A percentile compares a stretch with the other conserved stretches of the same genome.
Evolutionary conservation across 371 early-diverging fungal species (phyloP).

Genomic region (Mycotypha africana): DNA sequence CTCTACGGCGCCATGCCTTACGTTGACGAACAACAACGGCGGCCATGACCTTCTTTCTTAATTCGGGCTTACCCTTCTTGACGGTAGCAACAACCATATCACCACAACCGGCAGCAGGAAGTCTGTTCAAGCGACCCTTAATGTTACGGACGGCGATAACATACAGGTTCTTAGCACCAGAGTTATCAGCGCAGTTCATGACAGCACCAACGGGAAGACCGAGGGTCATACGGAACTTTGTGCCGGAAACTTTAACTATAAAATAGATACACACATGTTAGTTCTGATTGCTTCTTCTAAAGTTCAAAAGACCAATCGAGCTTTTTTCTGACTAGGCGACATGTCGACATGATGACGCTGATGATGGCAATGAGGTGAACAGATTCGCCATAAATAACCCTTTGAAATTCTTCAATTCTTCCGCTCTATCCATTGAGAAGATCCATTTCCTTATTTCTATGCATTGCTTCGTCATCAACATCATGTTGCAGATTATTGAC

Average conservation of each 20-base stretch:
- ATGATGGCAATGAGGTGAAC: background rate
- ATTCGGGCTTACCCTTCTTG: constrained; percentile 99
- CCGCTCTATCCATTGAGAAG: too few relatives aligned
- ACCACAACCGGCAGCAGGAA: constrained; percentile 99
- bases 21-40: constrained; percentile 99
- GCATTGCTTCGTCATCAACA: too few relatives aligned
- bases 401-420: background rate
- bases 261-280: too few relatives aligned
- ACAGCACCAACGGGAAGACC: constrained; percentile 99
- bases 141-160: constrained; percentile 98
- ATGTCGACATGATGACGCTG: background rate
- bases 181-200: constrained; percentile 99
- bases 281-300: too few relatives aligned
- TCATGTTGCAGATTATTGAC: too few relatives aligned
- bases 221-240: constrained; percentile 98
- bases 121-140: constrained; percentile 97
- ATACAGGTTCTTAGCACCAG: constrained; percentile 99
- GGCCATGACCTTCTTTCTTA: constrained; percentile 99
- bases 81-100: constrained; percentile 99
- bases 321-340: background rate
- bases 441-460: too few relatives aligned
- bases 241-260: constrained; percentile 75
- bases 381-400: background rate
- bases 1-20: constrained; percentile 99
- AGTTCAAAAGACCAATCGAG: too few relatives aligned